phyloP scores from a whole-genome alignment of 257 asterid genomes.

The Salvia splendens region DNA sequence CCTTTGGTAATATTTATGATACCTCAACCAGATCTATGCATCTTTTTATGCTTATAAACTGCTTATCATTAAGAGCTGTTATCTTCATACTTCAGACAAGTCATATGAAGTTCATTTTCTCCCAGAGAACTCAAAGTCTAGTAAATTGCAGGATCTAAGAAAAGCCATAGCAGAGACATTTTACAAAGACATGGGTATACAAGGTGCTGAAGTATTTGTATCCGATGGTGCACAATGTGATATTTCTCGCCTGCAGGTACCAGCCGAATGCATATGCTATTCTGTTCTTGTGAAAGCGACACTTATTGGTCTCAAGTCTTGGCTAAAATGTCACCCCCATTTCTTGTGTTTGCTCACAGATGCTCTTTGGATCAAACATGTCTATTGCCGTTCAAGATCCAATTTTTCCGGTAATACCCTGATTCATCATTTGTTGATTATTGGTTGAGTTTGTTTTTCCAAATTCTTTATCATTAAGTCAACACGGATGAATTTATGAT shows the following conservation, averaged over 20 bases:
- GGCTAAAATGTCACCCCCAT: not conserved
- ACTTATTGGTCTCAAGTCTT: not conserved
- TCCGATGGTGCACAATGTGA: conserved; percentile 93
- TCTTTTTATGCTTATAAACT: not conserved
- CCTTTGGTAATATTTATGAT: not conserved
- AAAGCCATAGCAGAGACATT: conserved; percentile 59
- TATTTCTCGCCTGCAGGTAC: conserved; percentile 85
- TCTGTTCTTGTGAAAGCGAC: not conserved
- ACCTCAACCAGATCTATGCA: not conserved
- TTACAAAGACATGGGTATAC: conserved; percentile 52
- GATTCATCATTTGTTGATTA: conserved; percentile 17
- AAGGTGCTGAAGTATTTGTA: conserved; percentile 66
- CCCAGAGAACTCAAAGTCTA: not conserved
- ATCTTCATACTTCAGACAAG: not conserved
- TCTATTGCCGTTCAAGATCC: conserved; percentile 87
- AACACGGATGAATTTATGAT: not conserved
- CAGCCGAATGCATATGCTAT: not conserved
- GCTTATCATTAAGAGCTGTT: not conserved
- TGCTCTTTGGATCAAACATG: conserved; percentile 77
- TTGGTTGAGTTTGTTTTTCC: not conserved
- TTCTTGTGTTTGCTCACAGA: conserved; percentile 44
- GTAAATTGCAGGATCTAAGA: conserved; percentile 58
- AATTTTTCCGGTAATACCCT: conserved; percentile 64
- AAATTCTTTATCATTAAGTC: not conserved
- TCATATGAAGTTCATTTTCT: not conserved